These are phyloP conservation scores for Dunaliella primolecta DNA, from an alignment of 139 green algal genomes.

Conservation along the genomic window DNA sequence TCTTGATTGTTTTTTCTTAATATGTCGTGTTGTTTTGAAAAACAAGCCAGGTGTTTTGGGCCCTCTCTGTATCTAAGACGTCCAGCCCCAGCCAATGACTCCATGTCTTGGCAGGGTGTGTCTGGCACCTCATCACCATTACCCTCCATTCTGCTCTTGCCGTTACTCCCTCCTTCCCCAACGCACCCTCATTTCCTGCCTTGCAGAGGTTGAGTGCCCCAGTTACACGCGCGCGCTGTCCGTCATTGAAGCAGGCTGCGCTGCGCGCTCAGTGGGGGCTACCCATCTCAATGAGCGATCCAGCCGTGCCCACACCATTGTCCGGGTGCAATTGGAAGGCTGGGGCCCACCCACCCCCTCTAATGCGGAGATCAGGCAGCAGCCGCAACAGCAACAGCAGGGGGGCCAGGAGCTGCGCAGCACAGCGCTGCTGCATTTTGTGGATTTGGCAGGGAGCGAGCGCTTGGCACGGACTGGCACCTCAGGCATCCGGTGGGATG, in stretches of 20 bases:
- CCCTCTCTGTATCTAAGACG: too few relatives aligned
- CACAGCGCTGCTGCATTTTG: slow-evolving; percentile 37
- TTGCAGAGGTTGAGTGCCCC: slow-evolving; percentile 10
- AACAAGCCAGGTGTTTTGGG: too few relatives aligned
- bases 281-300: slow-evolving; percentile 45
- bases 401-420: background rate
- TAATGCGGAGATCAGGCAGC: background rate
- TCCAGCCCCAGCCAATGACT: too few relatives aligned
- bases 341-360: background rate
- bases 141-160: background rate
- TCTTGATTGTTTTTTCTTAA: too few relatives aligned
- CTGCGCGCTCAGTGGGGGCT: slow-evolving; percentile 12
- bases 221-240: slow-evolving; percentile 8
- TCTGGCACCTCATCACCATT: background rate
- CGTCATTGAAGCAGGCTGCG: slow-evolving; percentile 15
- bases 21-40: too few relatives aligned
- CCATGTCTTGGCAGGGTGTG: too few relatives aligned
- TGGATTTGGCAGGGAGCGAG: slow-evolving; percentile 57
- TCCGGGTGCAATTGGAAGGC: slow-evolving; percentile 31
- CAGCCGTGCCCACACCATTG: slow-evolving; percentile 49
- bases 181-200: too few relatives aligned
- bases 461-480: slow-evolving; percentile 35
- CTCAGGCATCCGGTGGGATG: slow-evolving; percentile 27
- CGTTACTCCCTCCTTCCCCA: too few relatives aligned
- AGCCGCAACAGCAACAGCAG: background rate